Base-by-base conservation (phyloP, 2,329 filamentous ascomycete species). In the Pseudofabraea citricarpa region DNA sequence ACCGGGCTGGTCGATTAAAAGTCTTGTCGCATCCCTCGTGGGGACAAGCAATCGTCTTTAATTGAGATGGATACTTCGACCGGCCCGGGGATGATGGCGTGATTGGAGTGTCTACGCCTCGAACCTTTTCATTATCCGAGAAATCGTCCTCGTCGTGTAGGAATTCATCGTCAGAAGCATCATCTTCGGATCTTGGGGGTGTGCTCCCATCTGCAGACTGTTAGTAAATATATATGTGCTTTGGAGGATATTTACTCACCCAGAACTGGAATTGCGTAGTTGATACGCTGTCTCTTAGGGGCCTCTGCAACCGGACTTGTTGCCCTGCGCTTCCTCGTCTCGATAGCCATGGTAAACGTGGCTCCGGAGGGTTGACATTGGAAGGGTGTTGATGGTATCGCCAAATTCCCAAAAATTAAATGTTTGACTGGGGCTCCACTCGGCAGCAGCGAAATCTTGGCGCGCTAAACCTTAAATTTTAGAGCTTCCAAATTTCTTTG, bases 1-100 rank as follows among this genome's bases (percentile, higher is more conserved):
- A 74, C 21, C 88, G 81, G 24, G 85, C 85, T 1, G 89, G 90
- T 3, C 91, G 83, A 63, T 95, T 95, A 71, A 93, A 97, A 6
- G 83, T 81, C 67, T 94, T 94, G 45, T 70, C 67, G 61, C 91
- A 97, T 50, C 74, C 78, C 9, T 83, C 76, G 61, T 80, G 83
- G 1, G 84, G 81, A 66, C 91, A 96, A 43, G 72, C 69, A 51
- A 90, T 83, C 5, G 80, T 90, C 70, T 94, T 95, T 46, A 81
- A 73, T 60, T 79, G 87, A 32, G 82, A 87, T 3, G 83, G 83
- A 48, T 79, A 81, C 45, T 74, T 78, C 45, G 67, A 56, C 39
- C 52, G 52, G 10, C 69, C 66, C 4, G 77, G 73, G 3, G 74
- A 76, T 43, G 69, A 60, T 6, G 74, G 71, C 3, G 74, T 77